Conservation (phyloP, 1,284 basidiomycete species). For the Dichomitus squalens region DNA sequence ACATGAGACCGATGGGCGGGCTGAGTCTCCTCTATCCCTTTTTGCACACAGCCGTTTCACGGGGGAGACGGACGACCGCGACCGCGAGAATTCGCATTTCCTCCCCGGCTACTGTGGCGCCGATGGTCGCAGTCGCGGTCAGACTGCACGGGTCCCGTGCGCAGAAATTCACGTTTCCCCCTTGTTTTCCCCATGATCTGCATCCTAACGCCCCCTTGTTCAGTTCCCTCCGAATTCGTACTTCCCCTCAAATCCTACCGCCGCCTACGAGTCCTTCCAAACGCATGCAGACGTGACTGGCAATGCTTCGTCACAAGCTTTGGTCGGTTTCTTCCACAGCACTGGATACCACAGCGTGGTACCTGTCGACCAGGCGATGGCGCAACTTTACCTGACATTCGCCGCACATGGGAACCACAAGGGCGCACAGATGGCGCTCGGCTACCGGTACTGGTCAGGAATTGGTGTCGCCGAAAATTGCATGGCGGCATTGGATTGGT, state of each 20-base stretch:
- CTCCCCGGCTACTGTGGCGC: no score
- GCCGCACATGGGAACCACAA: constrained; percentile 86
- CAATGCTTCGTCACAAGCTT: constrained; percentile 82
- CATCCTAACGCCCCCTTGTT: no score
- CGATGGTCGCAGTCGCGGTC: no score
- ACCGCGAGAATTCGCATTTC: no score
- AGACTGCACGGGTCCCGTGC: no score
- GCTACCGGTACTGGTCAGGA: constrained; percentile 94
- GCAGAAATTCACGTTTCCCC: no score
- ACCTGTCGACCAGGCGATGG: constrained; percentile 70
- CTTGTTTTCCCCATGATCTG: not conserved
- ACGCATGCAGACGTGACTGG: constrained; percentile 69
- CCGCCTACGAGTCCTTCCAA: constrained; percentile 63
- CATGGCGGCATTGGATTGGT: constrained; percentile 81
- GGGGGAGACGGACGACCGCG: no score
- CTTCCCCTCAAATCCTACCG: constrained; percentile 59
- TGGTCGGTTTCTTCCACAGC: constrained; percentile 85
- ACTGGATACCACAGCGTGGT: constrained; percentile 80
- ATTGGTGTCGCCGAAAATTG: constrained; percentile 91
- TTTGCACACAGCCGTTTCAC: no score
- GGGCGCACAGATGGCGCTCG: constrained; percentile 90
- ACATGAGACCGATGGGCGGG: no score
- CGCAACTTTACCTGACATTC: constrained; percentile 92
- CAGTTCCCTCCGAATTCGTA: constrained; percentile 73
- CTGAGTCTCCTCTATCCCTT: no score